A percentile compares a stretch with the other conserved stretches of the same genome.
Evolutionary conservation across 768 basidiomycete genomes (phyloP).

Genomic region (Naganishia friedmannii): DNA sequence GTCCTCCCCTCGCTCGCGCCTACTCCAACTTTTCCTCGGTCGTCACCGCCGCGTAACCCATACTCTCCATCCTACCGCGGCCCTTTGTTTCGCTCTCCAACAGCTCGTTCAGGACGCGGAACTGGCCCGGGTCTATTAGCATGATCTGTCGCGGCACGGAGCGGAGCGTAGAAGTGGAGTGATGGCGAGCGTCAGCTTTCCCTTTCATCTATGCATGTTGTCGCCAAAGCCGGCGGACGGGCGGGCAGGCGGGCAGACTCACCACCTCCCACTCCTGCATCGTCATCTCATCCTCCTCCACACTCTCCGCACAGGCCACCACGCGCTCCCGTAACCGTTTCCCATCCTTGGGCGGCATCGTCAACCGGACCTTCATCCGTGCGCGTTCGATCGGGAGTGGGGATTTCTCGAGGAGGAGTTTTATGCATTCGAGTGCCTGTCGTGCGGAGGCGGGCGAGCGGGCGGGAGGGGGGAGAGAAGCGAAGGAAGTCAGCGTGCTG

Average conservation of each 20-base stretch:
- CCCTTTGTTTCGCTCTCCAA: constrained; percentile 89
- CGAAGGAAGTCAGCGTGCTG: too few relatives aligned
- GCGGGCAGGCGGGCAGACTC: constrained; percentile 48
- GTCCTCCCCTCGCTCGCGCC: neutral
- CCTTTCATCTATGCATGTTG: too few relatives aligned
- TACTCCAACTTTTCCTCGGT: constrained; percentile 34
- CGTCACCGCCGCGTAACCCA: constrained; percentile 42
- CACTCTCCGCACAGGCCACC: constrained; percentile 62
- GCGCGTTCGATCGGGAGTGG: constrained; percentile 89
- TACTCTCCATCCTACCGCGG: constrained; percentile 73
- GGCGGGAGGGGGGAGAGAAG: too few relatives aligned
- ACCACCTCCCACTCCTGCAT: constrained; percentile 82
- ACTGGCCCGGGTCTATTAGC: constrained; percentile 88
- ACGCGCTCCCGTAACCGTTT: constrained; percentile 70
- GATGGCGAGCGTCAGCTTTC: too few relatives aligned
- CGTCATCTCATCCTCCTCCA: constrained; percentile 76
- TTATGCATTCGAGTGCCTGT: constrained; percentile 88
- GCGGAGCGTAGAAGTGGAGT: too few relatives aligned
- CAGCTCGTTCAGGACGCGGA: constrained; percentile 82
- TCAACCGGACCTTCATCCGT: constrained; percentile 83
- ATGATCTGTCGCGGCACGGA: constrained; percentile 62
- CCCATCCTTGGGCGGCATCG: constrained; percentile 67
- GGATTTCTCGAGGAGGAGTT: constrained; percentile 71
- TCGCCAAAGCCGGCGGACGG: too few relatives aligned
- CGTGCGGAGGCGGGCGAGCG: neutral